Conservation (phyloP, 2,329 filamentous ascomycete species). For the Phyllosticta citrichinensis region DNA sequence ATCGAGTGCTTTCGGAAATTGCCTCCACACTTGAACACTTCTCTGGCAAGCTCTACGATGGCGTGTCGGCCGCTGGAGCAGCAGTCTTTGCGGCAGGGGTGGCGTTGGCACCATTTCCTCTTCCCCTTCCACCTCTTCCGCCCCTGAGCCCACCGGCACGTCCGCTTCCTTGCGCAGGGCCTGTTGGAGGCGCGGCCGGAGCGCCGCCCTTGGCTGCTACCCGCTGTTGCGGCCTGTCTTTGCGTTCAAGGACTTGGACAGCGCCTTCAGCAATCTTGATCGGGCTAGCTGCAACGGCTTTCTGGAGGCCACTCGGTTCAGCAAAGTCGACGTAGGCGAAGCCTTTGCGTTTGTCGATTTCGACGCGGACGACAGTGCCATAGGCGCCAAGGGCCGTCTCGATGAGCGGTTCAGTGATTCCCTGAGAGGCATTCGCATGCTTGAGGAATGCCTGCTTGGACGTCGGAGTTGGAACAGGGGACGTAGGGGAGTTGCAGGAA, state of each 20-base stretch:
- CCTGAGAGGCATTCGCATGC: constrained; percentile 70
- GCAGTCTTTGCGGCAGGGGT: constrained; percentile 10
- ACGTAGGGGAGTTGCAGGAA: constrained; percentile 1
- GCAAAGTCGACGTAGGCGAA: constrained; percentile 90
- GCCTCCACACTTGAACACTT: too few species aligned
- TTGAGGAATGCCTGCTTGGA: constrained; percentile 47
- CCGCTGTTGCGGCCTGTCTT: constrained; percentile 37
- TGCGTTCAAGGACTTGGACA: constrained; percentile 78
- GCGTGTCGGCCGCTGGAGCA: constrained; percentile 12
- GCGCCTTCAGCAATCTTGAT: constrained; percentile 74
- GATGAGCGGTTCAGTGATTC: constrained; percentile 74
- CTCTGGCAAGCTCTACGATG: neutral
- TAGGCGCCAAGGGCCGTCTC: constrained; percentile 64
- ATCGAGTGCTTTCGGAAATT: too few species aligned
- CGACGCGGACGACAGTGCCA: constrained; percentile 66
- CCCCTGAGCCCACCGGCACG: constrained; percentile 22
- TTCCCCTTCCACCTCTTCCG: constrained; percentile 24
- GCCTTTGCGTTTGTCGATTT: constrained; percentile 90
- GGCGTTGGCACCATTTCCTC: constrained; percentile 20
- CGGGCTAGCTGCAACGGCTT: constrained; percentile 72
- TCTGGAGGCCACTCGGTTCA: constrained; percentile 59
- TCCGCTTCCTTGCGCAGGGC: constrained; percentile 8
- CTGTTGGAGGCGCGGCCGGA: neutral
- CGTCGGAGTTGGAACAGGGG: neutral
- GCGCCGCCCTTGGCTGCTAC: neutral